phyloP scores from a whole-genome alignment of 2,329 filamentous ascomycete species.

The Alternaria hordeiaustralica region DNA sequence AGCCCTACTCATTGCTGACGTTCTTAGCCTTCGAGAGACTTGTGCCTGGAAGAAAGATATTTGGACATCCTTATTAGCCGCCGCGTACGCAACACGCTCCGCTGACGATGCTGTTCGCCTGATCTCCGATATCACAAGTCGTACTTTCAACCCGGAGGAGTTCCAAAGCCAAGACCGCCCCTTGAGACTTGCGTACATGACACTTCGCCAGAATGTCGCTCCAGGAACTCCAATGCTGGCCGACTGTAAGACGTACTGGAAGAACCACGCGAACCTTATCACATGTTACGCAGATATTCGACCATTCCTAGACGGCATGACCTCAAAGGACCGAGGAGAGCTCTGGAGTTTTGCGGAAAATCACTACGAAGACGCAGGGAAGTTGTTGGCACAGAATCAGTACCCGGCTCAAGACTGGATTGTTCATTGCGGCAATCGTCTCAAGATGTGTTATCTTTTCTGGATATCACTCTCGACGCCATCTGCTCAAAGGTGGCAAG shows the following conservation, averaged over 20 bases:
- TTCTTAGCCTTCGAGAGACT: slow-evolving; percentile 12
- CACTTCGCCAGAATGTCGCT: slow-evolving; percentile 13
- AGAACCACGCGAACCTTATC: slow-evolving; percentile 21
- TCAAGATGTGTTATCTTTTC: slow-evolving; percentile 38
- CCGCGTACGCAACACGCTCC: slow-evolving; percentile 7
- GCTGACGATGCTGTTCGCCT: slow-evolving; percentile 7
- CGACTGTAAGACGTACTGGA: slow-evolving; percentile 33
- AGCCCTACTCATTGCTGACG: background rate
- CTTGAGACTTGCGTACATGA: slow-evolving; percentile 22
- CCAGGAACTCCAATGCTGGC: slow-evolving; percentile 10
- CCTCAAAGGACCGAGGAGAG: slow-evolving; percentile 15
- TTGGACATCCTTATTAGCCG: slow-evolving; percentile 27
- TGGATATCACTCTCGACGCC: slow-evolving; percentile 21
- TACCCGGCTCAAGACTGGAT: background rate
- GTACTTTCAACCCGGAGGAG: slow-evolving; percentile 17
- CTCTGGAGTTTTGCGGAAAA: slow-evolving; percentile 16
- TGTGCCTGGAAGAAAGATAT: slow-evolving; percentile 27
- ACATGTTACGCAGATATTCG: slow-evolving; percentile 41
- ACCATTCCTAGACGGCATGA: slow-evolving; percentile 27
- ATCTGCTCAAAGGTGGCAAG: background rate
- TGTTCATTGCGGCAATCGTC: slow-evolving; percentile 17
- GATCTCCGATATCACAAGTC: slow-evolving; percentile 12
- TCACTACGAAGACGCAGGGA: background rate
- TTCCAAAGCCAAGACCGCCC: slow-evolving; percentile 20
- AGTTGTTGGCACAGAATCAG: background rate